Evolutionary conservation across 1,284 basidiomycete species (phyloP), one percentile per base, ranked within the genome.

Genomic region (Tylopilus orsonianus): DNA sequence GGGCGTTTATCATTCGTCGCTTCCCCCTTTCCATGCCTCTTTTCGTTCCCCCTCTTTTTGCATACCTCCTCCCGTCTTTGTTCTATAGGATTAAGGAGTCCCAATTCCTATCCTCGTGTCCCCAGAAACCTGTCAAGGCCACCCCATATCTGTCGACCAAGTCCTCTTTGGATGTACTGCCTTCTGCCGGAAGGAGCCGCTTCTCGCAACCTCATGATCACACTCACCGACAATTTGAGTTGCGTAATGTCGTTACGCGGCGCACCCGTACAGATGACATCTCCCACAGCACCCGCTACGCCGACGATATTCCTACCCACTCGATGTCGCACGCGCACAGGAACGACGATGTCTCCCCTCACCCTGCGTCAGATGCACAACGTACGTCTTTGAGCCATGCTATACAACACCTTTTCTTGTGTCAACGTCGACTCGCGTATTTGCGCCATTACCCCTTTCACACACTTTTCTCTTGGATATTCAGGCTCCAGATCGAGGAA

Each of bases 51-150:
- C 19, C 58, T 55, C 62, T 60, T 66, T 69, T 70, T 66, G 54
- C 57, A 56, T 62, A 50, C 62, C 55, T 59, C 62, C 57, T 62
- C 60, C 65, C 67, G 58, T 65, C 58, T 61, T 74, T 73, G 57
- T 68, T 74, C 66, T 73, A 72, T 75, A 84, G 81, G 82, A 70
- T 71, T 70, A 56, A 75, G 76, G 61, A 79, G 79, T 33, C 72
- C 75, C 8, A 30, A 52, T 23, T 62, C 54, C 38, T 54, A 65
- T 44, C 44, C 54, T 46, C 65, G 63, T 47, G 58, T 64, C 43
- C 48, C 54, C 65, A 62, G 48, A 54, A 63, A 46, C 43, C 57
- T 2, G 45, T 45, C 5, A 51, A 37, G 13, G 24, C 47, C 24
- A 29, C 49, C 1, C 50, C 44, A 14, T 37, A 45, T 12, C 37